Percentiles rank a stretch among this genome's conserved stretches.
These are phyloP conservation scores for Mimosa pudica DNA, from an alignment of 306 rosid genomes.

Conservation along the genomic window DNA sequence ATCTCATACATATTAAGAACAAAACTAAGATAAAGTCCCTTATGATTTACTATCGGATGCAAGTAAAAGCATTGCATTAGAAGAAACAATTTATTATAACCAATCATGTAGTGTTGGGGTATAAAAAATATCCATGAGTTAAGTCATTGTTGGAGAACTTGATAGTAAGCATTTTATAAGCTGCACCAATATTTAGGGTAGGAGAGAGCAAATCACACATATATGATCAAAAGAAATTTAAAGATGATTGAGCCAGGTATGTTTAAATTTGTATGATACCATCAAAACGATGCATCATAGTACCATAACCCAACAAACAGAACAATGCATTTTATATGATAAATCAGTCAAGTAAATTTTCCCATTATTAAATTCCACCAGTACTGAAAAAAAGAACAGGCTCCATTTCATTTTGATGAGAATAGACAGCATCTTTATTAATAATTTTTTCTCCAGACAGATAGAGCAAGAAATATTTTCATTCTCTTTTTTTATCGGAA, in stretches of 20 bases:
- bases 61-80: background rate
- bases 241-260: background rate
- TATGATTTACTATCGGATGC: background rate
- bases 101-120: background rate
- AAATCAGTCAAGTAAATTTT: background rate
- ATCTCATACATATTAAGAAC: background rate
- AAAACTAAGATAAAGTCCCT: background rate
- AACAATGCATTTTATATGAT: background rate
- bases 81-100: background rate
- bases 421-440: background rate
- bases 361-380: background rate
- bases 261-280: background rate
- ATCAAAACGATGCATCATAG: slow-evolving; percentile 9
- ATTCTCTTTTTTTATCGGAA: background rate
- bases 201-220: too few species aligned
- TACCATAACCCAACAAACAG: slow-evolving; percentile 14
- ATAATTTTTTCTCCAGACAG: background rate
- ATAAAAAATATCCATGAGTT: background rate
- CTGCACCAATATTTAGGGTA: background rate
- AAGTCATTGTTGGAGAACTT: background rate
- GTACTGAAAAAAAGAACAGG: background rate
- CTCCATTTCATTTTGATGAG: background rate
- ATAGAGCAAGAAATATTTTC: background rate
- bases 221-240: too few species aligned
- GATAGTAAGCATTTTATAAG: too few species aligned